Percentiles rank a stretch among this genome's conserved stretches.
phyloP scores from a whole-genome alignment of 306 rosid species.

The Morella rubra region DNA sequence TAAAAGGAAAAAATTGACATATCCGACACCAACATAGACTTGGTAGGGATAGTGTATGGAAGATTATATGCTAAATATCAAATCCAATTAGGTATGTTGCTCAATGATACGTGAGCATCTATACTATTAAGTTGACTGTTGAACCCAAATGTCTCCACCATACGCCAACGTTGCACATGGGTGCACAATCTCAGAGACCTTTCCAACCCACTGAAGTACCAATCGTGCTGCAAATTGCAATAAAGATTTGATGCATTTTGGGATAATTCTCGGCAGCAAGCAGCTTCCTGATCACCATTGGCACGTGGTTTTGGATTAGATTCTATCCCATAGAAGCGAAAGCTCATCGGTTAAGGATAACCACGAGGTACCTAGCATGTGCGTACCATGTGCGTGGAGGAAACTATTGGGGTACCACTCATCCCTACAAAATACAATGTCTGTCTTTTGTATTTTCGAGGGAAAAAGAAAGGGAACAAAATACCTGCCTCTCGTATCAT shows the following conservation, averaged over 20 bases:
- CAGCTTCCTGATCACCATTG: conserved; percentile 17
- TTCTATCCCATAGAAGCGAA: conserved; percentile 16
- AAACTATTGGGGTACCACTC: conserved; percentile 23
- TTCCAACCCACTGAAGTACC: not conserved
- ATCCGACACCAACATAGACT: conserved; percentile 35
- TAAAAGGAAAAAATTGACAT: not conserved
- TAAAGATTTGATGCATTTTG: not conserved
- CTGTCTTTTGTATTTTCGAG: no score
- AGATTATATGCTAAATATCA: conserved; percentile 18
- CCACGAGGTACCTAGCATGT: conserved; percentile 43
- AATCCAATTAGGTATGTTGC: conserved; percentile 18
- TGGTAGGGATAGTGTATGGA: not conserved
- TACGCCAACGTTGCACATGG: conserved; percentile 43
- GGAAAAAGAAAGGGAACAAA: no score
- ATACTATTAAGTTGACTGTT: conserved; percentile 33
- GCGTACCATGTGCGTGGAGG: conserved; percentile 47
- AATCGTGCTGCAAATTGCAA: conserved; percentile 11
- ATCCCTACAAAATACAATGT: no score
- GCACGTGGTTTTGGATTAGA: conserved; percentile 26
- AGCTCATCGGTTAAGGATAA: conserved; percentile 33
- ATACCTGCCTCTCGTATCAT: no score
- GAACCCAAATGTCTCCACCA: conserved; percentile 45
- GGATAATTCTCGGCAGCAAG: not conserved
- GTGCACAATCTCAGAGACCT: not conserved
- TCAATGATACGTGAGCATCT: conserved; percentile 12